Evolutionary conservation across 1,139 yeast species (phyloP), one percentile per base, ranked within the genome.

Genomic region (Pichia kudriavzevii): DNA sequence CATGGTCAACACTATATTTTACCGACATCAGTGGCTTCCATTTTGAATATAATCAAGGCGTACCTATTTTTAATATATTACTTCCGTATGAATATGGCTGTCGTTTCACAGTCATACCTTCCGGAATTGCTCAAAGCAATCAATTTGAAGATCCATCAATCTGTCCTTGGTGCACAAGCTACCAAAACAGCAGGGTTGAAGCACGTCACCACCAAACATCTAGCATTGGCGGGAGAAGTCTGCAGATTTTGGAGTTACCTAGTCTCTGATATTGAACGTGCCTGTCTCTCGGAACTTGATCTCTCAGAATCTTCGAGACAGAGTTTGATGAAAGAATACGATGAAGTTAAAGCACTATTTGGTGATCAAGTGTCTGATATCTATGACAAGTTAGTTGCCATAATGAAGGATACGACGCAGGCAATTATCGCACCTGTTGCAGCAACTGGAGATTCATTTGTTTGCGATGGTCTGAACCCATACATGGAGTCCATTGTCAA

Each of bases 101-200:
- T 13, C 67, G 70, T 43, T 43, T 77, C 20, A 49, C 72, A 35
- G 20, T 32, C 22, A 7, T 41, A 43, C 35, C 27, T 43, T 21
- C 43, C 45, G 28, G 80, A 71, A 33, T 63, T 73, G 35, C 56
- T 79, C 38, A 66, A 71, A 41, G 55, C 69, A 14, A 60, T 73
- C 53, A 79, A 79, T 47, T 59, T 74, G 9, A 72, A 75, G 40
- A 62, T 75, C 4, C 69, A 72, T 5, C 76, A 75, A 46, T 71
- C 84, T 4, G 79, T 82, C 30, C 60, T 82, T 28, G 81, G 79
- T 30, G 88, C 91, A 1, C 85, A 84, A 23, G 93, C 93, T 0
- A 79, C 84, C 1, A 61, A 76, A 42, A 73, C 85, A 0, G 85
- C 88, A 0, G 87, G 85, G 0, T 61, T 82, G 37, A 76, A 73